phyloP scores from a whole-genome alignment of 1,139 yeast species.

The Hemisphaericaspora xylanilytica region DNA sequence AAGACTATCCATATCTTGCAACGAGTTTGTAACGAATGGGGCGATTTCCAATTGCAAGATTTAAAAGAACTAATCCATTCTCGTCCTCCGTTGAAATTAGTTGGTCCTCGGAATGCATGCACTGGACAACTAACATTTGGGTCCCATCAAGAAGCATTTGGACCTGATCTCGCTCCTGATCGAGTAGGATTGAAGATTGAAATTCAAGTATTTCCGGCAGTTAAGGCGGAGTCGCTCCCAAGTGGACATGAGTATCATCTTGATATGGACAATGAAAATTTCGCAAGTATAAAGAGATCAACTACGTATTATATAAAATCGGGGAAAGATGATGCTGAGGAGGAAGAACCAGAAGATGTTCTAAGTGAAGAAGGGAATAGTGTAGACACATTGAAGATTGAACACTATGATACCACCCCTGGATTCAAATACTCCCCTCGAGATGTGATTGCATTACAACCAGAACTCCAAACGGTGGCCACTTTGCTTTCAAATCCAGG shows the following conservation, averaged over 20 bases:
- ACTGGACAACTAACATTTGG: slow-evolving; percentile 44
- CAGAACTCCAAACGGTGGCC: slow-evolving; percentile 42
- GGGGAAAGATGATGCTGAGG: slow-evolving; percentile 11
- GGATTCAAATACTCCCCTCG: slow-evolving; percentile 71
- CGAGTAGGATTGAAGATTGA: slow-evolving; percentile 22
- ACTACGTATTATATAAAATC: slow-evolving; percentile 23
- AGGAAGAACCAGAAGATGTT: neutral
- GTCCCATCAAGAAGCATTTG: slow-evolving; percentile 15
- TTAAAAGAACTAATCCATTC: slow-evolving; percentile 14
- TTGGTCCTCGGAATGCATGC: slow-evolving; percentile 36
- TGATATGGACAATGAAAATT: slow-evolving; percentile 11
- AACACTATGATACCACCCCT: slow-evolving; percentile 8
- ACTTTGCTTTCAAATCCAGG: slow-evolving; percentile 47
- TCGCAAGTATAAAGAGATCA: slow-evolving; percentile 19
- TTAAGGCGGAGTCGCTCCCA: slow-evolving; percentile 41
- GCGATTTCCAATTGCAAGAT: slow-evolving; percentile 6
- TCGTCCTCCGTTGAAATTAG: slow-evolving; percentile 30
- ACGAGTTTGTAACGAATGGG: slow-evolving; percentile 14
- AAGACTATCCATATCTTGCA: slow-evolving; percentile 17
- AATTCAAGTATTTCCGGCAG: slow-evolving; percentile 68
- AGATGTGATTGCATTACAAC: slow-evolving; percentile 36
- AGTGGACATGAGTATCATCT: slow-evolving; percentile 33
- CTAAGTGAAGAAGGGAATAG: neutral
- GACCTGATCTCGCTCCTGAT: slow-evolving; percentile 9
- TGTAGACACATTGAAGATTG: slow-evolving; percentile 14